These are phyloP conservation scores for Russula ochroleuca DNA, from an alignment of 768 basidiomycete species.

Conservation along the genomic window DNA sequence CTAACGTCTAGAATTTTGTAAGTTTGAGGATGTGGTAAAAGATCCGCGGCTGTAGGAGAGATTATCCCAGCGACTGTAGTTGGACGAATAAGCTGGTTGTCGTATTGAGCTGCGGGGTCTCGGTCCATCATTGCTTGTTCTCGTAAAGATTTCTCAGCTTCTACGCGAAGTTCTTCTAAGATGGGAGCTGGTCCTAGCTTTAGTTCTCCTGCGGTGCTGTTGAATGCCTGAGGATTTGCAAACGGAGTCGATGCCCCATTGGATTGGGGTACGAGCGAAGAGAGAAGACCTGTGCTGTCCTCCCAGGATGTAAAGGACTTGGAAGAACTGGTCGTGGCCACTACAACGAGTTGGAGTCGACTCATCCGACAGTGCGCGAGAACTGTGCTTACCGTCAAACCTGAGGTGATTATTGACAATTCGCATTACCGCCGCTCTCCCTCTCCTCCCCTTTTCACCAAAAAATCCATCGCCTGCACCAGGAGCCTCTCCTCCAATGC, in stretches of 20 bases:
- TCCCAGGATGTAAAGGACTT: constrained; percentile 69
- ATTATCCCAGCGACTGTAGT: constrained; percentile 50
- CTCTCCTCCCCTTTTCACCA: constrained; percentile 77
- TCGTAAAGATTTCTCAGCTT: constrained; percentile 72
- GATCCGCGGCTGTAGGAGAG: constrained; percentile 64
- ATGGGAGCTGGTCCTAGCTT: constrained; percentile 84
- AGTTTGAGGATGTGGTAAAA: constrained; percentile 73
- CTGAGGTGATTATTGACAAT: constrained; percentile 92
- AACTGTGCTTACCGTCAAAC: constrained; percentile 66
- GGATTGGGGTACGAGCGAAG: constrained; percentile 66
- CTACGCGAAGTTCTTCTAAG: constrained; percentile 71
- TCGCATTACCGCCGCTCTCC: constrained; percentile 84
- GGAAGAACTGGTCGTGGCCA: constrained; percentile 66
- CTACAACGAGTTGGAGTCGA: constrained; percentile 38
- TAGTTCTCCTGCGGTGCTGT: constrained; percentile 66
- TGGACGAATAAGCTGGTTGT: constrained; percentile 52
- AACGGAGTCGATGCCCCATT: constrained; percentile 46
- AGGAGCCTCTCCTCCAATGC: constrained; percentile 77
- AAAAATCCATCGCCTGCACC: constrained; percentile 76
- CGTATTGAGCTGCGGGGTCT: constrained; percentile 62
- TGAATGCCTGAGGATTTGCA: constrained; percentile 68
- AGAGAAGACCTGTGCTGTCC: constrained; percentile 79
- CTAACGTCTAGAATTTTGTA: constrained; percentile 87
- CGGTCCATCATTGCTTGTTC: constrained; percentile 78
- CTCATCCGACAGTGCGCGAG: constrained; percentile 28